Conservation (phyloP, 352 stramenopile genomes). For the Phytophthora pseudosyringae region DNA sequence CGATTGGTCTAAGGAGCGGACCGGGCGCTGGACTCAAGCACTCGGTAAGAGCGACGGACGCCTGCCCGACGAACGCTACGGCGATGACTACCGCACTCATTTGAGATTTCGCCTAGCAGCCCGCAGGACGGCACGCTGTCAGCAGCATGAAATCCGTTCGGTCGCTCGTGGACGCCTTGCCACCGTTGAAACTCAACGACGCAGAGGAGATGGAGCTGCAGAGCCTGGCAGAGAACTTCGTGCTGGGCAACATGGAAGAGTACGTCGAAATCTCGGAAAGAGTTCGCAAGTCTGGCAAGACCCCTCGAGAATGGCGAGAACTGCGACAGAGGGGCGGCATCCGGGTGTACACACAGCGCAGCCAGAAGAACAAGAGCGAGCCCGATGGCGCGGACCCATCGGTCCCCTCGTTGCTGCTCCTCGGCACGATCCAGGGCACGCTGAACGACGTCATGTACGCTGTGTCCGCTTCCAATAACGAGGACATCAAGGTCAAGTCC, state of each 20-base stretch:
- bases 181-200: constrained; percentile 37
- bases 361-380: constrained; percentile 28
- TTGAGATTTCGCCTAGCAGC: constrained; percentile 18
- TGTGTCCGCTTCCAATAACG: constrained; percentile 29
- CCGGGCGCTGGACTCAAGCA: constrained; percentile 1
- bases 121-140: not conserved
- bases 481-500: constrained; percentile 59
- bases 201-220: constrained; percentile 29
- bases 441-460: constrained; percentile 45
- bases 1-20: constrained; percentile 24
- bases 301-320: constrained; percentile 37
- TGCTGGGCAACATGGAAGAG: constrained; percentile 43
- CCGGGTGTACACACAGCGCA: constrained; percentile 33
- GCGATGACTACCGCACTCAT: constrained; percentile 5
- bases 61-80: not conserved
- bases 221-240: constrained; percentile 33
- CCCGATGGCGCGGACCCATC: constrained; percentile 6
- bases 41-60: not conserved
- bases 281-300: constrained; percentile 35
- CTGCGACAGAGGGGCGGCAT: constrained; percentile 38
- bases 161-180: constrained; percentile 28
- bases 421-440: constrained; percentile 28
- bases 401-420: constrained; percentile 39
- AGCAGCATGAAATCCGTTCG: constrained; percentile 21
- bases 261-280: constrained; percentile 42